A percentile compares a stretch with the other conserved stretches of the same genome.
These are phyloP conservation scores for Middelhovenomyces tepae DNA, from an alignment of 805 yeast genomes.

Conservation along the genomic window DNA sequence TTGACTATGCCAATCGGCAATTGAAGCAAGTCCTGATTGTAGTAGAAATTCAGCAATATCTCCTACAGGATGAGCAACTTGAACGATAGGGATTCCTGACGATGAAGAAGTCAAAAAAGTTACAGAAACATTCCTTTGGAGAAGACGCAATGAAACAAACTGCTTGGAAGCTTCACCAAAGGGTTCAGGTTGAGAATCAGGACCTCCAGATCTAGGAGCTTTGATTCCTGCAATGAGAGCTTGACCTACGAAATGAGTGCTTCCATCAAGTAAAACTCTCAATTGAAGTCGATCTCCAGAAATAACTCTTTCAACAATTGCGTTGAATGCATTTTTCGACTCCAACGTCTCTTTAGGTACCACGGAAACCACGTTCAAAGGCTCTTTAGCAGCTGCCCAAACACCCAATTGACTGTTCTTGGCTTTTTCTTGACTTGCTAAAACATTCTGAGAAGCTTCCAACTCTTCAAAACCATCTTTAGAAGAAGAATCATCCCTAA, in stretches of 20 bases:
- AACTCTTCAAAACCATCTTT: constrained; percentile 20
- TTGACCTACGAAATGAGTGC: constrained; percentile 49
- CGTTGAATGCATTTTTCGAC: constrained; percentile 34
- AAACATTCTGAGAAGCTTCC: constrained; percentile 12
- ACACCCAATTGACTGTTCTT: constrained; percentile 42
- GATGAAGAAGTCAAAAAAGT: constrained; percentile 52
- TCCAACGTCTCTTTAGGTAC: constrained; percentile 20
- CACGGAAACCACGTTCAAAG: constrained; percentile 19
- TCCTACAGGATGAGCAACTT: constrained; percentile 66
- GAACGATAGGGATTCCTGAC: constrained; percentile 34
- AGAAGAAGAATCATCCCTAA: constrained; percentile 38
- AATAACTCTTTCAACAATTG: constrained; percentile 67
- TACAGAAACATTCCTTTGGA: constrained; percentile 52
- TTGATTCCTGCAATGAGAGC: constrained; percentile 66
- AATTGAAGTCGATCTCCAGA: constrained; percentile 71
- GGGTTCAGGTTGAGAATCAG: constrained; percentile 37
- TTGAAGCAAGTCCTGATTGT: constrained; percentile 61
- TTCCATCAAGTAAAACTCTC: constrained; percentile 41
- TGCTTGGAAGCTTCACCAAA: constrained; percentile 57
- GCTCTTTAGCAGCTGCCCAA: constrained; percentile 34
- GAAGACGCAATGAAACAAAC: constrained; percentile 54
- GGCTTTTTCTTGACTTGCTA: constrained; percentile 38
- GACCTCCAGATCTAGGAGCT: constrained; percentile 57
- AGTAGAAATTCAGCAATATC: constrained; percentile 61
- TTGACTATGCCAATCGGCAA: constrained; percentile 73